phyloP scores from a whole-genome alignment of 2,329 filamentous ascomycete genomes.

The Botrytis aclada region DNA sequence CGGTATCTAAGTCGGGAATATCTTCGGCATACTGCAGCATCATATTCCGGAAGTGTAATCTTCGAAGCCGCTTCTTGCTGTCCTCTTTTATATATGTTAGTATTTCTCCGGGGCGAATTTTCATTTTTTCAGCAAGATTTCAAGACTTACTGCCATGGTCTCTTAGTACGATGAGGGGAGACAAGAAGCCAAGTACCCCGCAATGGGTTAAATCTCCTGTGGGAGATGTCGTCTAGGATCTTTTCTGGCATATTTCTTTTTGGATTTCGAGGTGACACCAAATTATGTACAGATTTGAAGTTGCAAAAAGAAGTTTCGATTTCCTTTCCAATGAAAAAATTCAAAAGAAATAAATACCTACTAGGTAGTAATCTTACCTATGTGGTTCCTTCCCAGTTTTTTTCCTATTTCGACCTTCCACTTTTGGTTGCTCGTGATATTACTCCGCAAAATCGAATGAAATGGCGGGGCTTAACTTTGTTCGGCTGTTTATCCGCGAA shows the following conservation, averaged over 20 bases:
- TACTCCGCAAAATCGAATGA: background rate
- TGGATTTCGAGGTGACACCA: background rate
- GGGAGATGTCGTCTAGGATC: constrained; percentile 92
- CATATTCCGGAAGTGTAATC: constrained; percentile 72
- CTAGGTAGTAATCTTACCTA: background rate
- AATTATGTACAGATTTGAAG: background rate
- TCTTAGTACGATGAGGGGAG: constrained; percentile 92
- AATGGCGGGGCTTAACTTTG: background rate
- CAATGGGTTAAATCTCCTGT: constrained; percentile 89
- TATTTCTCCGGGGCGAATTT: background rate
- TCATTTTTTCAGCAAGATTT: background rate
- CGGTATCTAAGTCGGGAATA: constrained; percentile 2
- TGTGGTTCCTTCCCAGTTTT: background rate
- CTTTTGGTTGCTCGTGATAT: background rate
- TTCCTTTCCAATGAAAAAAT: background rate
- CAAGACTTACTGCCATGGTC: constrained; percentile 85
- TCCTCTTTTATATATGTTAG: constrained; percentile 52
- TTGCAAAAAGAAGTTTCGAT: background rate
- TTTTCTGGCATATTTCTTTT: constrained; percentile 60
- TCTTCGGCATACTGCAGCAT: constrained; percentile 55
- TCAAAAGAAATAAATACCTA: background rate
- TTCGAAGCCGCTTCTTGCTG: constrained; percentile 71
- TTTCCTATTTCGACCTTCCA: background rate
- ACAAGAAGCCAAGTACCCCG: constrained; percentile 90
- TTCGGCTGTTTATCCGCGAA: constrained; percentile 3